Conservation (phyloP, 2,329 filamentous ascomycete species). For the Penicillium verrucosum region DNA sequence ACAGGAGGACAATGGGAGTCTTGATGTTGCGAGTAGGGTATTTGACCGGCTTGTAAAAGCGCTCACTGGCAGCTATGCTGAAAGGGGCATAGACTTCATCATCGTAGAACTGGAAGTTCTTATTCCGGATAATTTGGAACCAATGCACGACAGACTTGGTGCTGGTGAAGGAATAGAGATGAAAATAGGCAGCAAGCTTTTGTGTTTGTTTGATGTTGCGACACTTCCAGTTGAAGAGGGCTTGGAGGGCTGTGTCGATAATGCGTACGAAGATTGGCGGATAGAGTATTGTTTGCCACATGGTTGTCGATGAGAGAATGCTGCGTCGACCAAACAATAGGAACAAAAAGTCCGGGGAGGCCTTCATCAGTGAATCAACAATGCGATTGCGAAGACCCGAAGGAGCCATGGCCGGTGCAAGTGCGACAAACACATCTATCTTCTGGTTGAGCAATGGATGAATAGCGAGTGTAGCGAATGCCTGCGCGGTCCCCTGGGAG, state of each 20-base stretch:
- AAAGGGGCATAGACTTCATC: slow-evolving; percentile 82
- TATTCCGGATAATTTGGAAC: slow-evolving; percentile 98
- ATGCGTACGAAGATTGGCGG: slow-evolving; percentile 86
- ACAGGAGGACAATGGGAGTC: slow-evolving; percentile 88
- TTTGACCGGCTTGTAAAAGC: slow-evolving; percentile 93
- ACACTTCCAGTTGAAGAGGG: slow-evolving; percentile 87
- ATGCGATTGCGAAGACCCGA: slow-evolving; percentile 85
- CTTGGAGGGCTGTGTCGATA: slow-evolving; percentile 76
- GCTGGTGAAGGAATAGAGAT: slow-evolving; percentile 94
- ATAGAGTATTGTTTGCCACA: slow-evolving; percentile 96
- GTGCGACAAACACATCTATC: slow-evolving; percentile 91
- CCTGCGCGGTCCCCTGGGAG: slow-evolving; percentile 93
- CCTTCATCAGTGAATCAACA: slow-evolving; percentile 88
- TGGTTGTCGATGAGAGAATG: slow-evolving; percentile 86
- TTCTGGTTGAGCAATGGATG: slow-evolving; percentile 89
- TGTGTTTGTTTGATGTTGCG: slow-evolving; percentile 80
- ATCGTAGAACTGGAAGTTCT: slow-evolving; percentile 97
- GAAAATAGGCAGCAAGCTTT: slow-evolving; percentile 92
- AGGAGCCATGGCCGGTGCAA: slow-evolving; percentile 95
- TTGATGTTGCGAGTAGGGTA: slow-evolving; percentile 97
- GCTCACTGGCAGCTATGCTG: slow-evolving; percentile 65
- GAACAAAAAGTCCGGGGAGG: slow-evolving; percentile 87
- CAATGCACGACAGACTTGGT: slow-evolving; percentile 97
- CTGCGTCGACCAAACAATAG: slow-evolving; percentile 88
- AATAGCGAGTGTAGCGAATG: slow-evolving; percentile 88